Base-by-base conservation (phyloP, 768 basidiomycete genomes). In the Phaeotremella fagi region DNA sequence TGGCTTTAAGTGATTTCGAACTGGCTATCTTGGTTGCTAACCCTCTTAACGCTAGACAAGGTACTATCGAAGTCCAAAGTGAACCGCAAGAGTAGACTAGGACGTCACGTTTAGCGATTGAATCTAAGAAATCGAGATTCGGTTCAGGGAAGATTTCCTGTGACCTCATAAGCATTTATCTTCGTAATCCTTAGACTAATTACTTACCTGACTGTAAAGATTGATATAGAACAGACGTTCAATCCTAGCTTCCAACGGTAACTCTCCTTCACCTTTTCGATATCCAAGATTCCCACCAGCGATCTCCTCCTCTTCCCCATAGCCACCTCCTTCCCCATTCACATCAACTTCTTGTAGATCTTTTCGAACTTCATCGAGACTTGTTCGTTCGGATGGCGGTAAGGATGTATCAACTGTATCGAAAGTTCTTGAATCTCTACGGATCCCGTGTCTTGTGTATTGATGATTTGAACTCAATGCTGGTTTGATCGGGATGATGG, bases 61-160 rank as follows among this genome's bases (percentile, higher is more conserved):
- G 91, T n/a, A 91, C 84, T 55, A 95, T 87, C 62, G 87, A 88
- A 14, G 91, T 97, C 89, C 89, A 97, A 6, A 97, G 77, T 1
- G 90, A 94, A 4, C 91, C 91, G 68, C 90, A 91, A 2, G 89
- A 91, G 71, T 94, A 95, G 2, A 97, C 83, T 25, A 97, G 77
- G 2, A 86, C 77, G 58, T 87, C 82, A 51, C 81, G 81, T 26
- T 79, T 75, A 3, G 75, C 74, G 9, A 94, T 76, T 47, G 81
- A 80, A 12, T 81, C 73, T 45, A 97, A 68, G 66, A 85, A 89
- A 37, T 87, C 87, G 1, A 84, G 81, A 70, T 92, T 94, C 0
- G 91, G 90, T 36, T 82, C 79, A 16, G 91, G 91, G 66, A 87
- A 84, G n/a, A 95, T 86, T 75, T 94, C 89, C 75, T 76, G 58